Evolutionary conservation across 352 stramenopile genomes (phyloP), one percentile per base, ranked within the genome.

Genomic region (Globisporangium recalcitrans): DNA sequence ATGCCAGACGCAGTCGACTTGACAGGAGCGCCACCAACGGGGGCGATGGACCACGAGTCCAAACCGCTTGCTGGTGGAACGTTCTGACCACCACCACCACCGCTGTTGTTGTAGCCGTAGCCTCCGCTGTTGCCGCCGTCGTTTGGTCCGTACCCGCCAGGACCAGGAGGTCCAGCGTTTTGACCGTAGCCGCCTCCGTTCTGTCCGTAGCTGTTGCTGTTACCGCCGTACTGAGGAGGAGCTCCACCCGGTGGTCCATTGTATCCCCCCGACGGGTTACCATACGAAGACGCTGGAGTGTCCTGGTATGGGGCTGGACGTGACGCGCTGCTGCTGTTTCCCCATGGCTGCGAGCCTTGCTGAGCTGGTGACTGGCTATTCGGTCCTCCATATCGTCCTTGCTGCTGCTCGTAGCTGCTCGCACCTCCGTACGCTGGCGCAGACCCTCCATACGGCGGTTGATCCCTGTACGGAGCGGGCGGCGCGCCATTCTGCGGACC

Each of bases 291-390:
- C 2, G 65, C 63, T 3, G 75, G 67, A 9, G 70, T 73, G 56
- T 90, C 82, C n/a, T 82, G 79, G 65, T 91, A 91, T 19, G 77
- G 78, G 3, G 77, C 67, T 46, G 82, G 82, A 9, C 80, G 75
- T 9, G 65, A 59, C 19, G 14, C 26, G 21, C 19, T 54, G 22
- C 52, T 60, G n/a, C 59, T 53, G n/a, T 78, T 66, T 1, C 75
- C 82, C 82, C 79, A 91, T 16, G 76, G 77, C 27, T 74, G 74
- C 22, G 57, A 42, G 22, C 40, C 22, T n/a, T 55, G 48, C 19
- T 24, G 62, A 19, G 44, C 55, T 42, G 62, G 47, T 3, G 46
- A 40, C 19, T 62, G 62, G 3, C 47, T 27, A 38, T 58, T 58
- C n/a, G 55, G 38, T 22, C 16, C 36, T 36, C 49, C 55, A 27